A percentile compares a stretch with the other conserved stretches of the same genome.
These are phyloP conservation scores for Eutrema japonicum DNA, from an alignment of 345 rosid species.

Conservation along the genomic window DNA sequence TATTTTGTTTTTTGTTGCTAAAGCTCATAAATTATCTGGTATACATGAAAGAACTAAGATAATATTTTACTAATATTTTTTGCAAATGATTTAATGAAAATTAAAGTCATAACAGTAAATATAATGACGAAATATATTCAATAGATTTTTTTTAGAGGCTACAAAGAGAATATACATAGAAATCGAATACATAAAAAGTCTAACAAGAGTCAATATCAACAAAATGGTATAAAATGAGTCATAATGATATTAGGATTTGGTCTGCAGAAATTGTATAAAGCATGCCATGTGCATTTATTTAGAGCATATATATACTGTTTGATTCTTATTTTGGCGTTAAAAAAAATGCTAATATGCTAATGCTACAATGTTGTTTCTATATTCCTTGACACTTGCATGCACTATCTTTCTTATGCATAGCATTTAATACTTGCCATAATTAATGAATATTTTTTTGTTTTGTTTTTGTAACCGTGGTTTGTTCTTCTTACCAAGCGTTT, in stretches of 20 bases:
- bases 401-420: conserved; percentile 6
- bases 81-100: conserved; percentile 2
- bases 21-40: neutral
- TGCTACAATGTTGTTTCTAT: neutral
- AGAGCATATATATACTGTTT: neutral
- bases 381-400: conserved; percentile 19
- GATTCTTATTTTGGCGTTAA: conserved; percentile 5
- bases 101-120: neutral
- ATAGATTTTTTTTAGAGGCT: conserved; percentile 3
- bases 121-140: neutral
- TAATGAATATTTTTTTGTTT: neutral
- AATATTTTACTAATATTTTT: neutral
- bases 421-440: neutral
- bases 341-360: neutral
- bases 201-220: conserved; percentile 34
- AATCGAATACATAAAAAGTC: conserved; percentile 22
- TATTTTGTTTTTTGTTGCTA: neutral
- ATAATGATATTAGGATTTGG: conserved; percentile 41
- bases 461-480: too few species aligned
- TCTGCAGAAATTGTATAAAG: conserved; percentile 33
- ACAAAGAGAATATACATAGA: conserved; percentile 31
- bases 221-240: conserved; percentile 28
- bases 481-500: conserved; percentile 14
- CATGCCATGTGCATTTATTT: conserved; percentile 34
- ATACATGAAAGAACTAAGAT: neutral